phyloP scores from a whole-genome alignment of 2,329 filamentous ascomycete species.

The Fusarium sp. region DNA sequence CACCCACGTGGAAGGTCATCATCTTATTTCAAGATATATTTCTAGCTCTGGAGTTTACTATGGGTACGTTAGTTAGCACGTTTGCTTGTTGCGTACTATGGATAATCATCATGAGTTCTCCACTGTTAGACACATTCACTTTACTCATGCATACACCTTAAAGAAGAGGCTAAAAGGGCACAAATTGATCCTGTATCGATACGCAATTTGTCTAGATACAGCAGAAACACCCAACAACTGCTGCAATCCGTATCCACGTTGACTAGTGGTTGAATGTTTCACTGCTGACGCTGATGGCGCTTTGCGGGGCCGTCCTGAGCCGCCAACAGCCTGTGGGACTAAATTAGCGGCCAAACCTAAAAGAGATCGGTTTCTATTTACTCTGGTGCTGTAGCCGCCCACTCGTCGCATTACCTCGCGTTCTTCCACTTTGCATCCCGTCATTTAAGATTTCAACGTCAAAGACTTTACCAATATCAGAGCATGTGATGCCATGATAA shows the following conservation, averaged over 20 bases:
- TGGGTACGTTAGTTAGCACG: no score
- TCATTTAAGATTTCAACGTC: constrained; percentile 21
- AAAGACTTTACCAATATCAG: background rate
- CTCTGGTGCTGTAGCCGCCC: constrained; percentile 31
- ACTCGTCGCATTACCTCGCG: constrained; percentile 38
- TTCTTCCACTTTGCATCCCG: constrained; percentile 38
- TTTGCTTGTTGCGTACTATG: no score
- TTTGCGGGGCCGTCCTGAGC: constrained; percentile 34
- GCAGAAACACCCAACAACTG: background rate
- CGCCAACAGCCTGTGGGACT: constrained; percentile 35
- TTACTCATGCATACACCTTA: background rate
- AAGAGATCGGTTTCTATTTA: constrained; percentile 41
- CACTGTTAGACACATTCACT: background rate
- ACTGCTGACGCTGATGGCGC: constrained; percentile 20
- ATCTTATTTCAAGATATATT: background rate
- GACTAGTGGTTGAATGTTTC: constrained; percentile 10
- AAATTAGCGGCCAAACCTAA: constrained; percentile 39
- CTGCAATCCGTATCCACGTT: constrained; percentile 1
- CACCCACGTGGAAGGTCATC: background rate
- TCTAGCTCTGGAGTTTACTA: background rate
- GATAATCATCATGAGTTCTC: constrained; percentile 16
- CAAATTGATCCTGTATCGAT: background rate
- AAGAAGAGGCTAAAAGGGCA: background rate
- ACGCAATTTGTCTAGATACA: background rate
- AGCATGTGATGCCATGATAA: constrained; percentile 41